A percentile compares a stretch with the other conserved stretches of the same genome.
Evolutionary conservation across 2,329 filamentous ascomycete species (phyloP).

Genomic region (Aureobasidium sp.): DNA sequence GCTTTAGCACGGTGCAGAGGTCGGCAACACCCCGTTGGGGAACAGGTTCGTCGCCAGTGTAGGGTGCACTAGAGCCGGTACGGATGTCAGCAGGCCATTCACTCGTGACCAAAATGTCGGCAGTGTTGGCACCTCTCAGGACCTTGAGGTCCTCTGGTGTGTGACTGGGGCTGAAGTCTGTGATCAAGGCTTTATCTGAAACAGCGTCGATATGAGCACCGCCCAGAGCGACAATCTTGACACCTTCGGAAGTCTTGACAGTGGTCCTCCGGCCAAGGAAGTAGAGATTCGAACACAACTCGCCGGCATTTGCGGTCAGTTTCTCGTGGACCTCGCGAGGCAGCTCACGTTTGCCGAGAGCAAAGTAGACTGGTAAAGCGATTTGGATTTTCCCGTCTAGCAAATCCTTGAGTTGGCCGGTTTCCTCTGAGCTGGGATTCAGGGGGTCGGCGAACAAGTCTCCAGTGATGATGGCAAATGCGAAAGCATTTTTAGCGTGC

Average conservation of each 20-base stretch:
- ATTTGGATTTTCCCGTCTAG: conserved; percentile 64
- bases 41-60: conserved; percentile 36
- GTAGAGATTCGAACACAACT: conserved; percentile 82
- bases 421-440: conserved; percentile 21
- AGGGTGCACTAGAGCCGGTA: conserved; percentile 55
- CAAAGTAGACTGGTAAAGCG: conserved; percentile 84
- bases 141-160: conserved; percentile 37
- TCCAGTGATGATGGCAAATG: conserved; percentile 74
- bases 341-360: conserved; percentile 63
- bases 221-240: conserved; percentile 79
- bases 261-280: conserved; percentile 80
- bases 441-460: conserved; percentile 66
- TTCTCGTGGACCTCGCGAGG: conserved; percentile 63
- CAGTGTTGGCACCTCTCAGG: conserved; percentile 64
- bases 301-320: conserved; percentile 58
- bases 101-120: conserved; percentile 80
- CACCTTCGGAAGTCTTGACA: conserved; percentile 80
- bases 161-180: conserved; percentile 18
- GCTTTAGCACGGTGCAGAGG: conserved; percentile 68
- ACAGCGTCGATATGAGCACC: conserved; percentile 41
- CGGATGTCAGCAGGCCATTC: conserved; percentile 74
- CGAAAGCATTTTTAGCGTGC: conserved; percentile 80
- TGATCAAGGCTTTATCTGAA: conserved; percentile 58
- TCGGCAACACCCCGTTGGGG: conserved; percentile 63
- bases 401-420: conserved; percentile 52